Conservation (phyloP, 1,284 basidiomycete genomes). For the Porogramme epimiltina region DNA sequence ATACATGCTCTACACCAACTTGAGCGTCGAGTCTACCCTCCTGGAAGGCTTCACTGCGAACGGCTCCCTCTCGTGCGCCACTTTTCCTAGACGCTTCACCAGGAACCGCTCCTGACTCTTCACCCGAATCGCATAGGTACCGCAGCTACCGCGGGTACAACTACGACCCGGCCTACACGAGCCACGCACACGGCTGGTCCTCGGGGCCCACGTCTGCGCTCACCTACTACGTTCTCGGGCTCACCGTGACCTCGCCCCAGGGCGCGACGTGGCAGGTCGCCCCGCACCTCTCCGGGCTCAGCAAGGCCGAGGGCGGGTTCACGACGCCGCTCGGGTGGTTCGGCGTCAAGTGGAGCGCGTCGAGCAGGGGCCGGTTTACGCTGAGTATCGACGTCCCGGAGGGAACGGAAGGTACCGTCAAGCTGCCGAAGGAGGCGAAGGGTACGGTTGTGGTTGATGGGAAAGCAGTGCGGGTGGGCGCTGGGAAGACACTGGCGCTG, state of each 20-base stretch:
- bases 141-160: slow-evolving; percentile 50
- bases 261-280: slow-evolving; percentile 44
- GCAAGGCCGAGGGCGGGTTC: slow-evolving; percentile 43
- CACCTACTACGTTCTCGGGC: slow-evolving; percentile 46
- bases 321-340: slow-evolving; percentile 46
- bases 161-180: slow-evolving; percentile 49
- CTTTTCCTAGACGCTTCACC: background rate
- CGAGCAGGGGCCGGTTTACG: slow-evolving; percentile 22
- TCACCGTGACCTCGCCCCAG: slow-evolving; percentile 40
- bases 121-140: slow-evolving; percentile 31
- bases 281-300: slow-evolving; percentile 41
- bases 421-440: slow-evolving; percentile 33
- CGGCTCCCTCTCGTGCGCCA: slow-evolving; percentile 49
- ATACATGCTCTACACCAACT: slow-evolving; percentile 54
- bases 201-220: slow-evolving; percentile 38
- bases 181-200: slow-evolving; percentile 43
- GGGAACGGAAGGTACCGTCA: slow-evolving; percentile 36
- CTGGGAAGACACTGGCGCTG: slow-evolving; percentile 7
- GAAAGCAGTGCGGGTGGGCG: background rate
- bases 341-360: slow-evolving; percentile 35
- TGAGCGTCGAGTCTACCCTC: slow-evolving; percentile 52
- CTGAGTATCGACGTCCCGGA: slow-evolving; percentile 34
- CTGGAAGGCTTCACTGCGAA: slow-evolving; percentile 54
- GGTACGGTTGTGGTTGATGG: slow-evolving; percentile 22
- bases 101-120: background rate